Evolutionary conservation across 148 eudicot genomes (phyloP).

Genomic region (Linanthus parryae): DNA sequence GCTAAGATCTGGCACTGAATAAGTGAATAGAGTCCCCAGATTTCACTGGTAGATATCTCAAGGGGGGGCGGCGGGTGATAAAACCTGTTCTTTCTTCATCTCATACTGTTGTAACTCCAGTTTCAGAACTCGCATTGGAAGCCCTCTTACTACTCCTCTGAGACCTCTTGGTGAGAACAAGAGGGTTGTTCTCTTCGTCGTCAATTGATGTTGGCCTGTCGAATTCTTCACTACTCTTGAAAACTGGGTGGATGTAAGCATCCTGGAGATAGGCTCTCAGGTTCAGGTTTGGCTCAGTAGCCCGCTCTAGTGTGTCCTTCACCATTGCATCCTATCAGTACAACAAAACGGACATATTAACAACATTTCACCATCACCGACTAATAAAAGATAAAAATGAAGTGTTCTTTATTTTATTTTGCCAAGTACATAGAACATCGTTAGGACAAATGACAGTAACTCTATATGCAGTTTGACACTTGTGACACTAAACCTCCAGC

Average conservation of each 20-base stretch:
- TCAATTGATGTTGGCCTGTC: constrained; percentile 27
- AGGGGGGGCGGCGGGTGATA: too few relatives aligned
- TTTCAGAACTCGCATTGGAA: constrained; percentile 35
- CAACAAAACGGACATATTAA: neutral
- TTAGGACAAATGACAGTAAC: too few relatives aligned
- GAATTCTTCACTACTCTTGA: constrained; percentile 51
- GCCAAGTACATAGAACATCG: too few relatives aligned
- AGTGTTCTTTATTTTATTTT: too few relatives aligned
- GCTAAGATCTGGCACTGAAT: too few relatives aligned
- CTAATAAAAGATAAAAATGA: too few relatives aligned
- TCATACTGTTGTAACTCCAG: neutral
- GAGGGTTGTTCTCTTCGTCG: constrained; percentile 62
- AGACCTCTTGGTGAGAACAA: constrained; percentile 77
- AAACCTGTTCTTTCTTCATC: too few relatives aligned
- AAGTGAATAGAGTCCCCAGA: too few relatives aligned
- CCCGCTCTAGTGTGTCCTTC: constrained; percentile 82
- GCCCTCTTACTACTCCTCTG: constrained; percentile 37
- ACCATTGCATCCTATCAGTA: constrained; percentile 72
- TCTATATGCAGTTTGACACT: too few relatives aligned
- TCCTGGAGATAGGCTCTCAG: constrained; percentile 65
- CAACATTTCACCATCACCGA: too few relatives aligned
- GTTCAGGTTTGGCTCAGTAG: constrained; percentile 79
- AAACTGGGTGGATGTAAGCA: constrained; percentile 79
- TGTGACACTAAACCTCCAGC: too few relatives aligned
- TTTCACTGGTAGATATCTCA: too few relatives aligned